Conservation (phyloP, 2,329 filamentous ascomycete species). For the Drechslera avenae region DNA sequence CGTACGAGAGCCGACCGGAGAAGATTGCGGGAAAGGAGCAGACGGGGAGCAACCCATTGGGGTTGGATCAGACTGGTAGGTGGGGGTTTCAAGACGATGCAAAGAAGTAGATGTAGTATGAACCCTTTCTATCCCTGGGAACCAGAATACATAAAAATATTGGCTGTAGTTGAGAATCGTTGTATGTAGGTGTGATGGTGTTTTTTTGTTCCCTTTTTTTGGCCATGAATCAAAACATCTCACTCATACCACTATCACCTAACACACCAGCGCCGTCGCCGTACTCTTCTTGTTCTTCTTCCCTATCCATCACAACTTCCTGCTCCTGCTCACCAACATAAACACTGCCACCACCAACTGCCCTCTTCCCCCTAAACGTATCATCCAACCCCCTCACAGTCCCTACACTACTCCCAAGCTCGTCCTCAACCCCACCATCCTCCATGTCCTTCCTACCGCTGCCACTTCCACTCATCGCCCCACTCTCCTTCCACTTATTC, state of each 20-base stretch:
- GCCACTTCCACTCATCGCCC: neutral
- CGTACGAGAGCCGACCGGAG: conserved; percentile 43
- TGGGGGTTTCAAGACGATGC: conserved; percentile 45
- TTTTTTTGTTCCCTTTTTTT: neutral
- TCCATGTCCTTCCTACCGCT: conserved; percentile 13
- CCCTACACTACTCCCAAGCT: conserved; percentile 31
- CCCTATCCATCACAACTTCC: no score
- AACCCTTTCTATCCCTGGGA: no score
- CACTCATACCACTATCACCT: conserved; percentile 43
- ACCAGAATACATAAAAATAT: no score
- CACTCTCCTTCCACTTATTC: conserved; percentile 42
- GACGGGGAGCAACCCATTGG: conserved; percentile 48
- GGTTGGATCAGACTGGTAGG: conserved; percentile 46
- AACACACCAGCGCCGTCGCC: conserved; percentile 16
- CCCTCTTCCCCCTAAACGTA: conserved; percentile 50
- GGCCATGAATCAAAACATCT: conserved; percentile 41
- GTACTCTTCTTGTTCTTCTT: neutral
- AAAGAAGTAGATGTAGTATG: no score
- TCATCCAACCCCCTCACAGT: conserved; percentile 47
- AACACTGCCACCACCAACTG: neutral
- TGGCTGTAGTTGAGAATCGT: no score
- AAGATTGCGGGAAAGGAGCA: conserved; percentile 48
- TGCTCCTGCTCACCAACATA: neutral
- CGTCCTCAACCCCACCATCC: conserved; percentile 12
- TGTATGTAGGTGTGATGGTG: no score